phyloP scores from a whole-genome alignment of 306 rosid species.

The Ceratonia siliqua region DNA sequence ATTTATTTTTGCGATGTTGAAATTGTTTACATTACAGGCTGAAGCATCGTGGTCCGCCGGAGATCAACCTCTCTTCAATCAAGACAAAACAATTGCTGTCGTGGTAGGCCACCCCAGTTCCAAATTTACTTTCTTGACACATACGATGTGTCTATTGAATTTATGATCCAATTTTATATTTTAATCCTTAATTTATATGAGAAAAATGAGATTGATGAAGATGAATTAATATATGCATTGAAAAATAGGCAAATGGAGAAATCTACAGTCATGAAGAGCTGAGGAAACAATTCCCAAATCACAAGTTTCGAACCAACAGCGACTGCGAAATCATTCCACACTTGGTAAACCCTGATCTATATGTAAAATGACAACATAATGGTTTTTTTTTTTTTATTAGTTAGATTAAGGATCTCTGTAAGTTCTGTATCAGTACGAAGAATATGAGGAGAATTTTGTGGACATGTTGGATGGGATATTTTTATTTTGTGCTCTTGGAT shows the following conservation, averaged over 20 bases:
- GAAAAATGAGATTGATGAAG: neutral
- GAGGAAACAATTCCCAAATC: constrained; percentile 53
- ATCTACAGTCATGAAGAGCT: constrained; percentile 62
- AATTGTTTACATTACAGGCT: constrained; percentile 29
- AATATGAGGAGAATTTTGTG: constrained; percentile 54
- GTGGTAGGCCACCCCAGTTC: constrained; percentile 36
- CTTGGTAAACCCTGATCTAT: too few species aligned
- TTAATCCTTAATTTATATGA: too few species aligned
- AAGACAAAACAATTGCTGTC: constrained; percentile 56
- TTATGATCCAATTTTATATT: too few species aligned
- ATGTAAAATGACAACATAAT: too few species aligned
- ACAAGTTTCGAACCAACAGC: constrained; percentile 59
- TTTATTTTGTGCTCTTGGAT: constrained; percentile 30
- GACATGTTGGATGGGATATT: constrained; percentile 70
- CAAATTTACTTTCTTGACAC: too few species aligned
- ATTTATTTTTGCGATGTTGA: neutral
- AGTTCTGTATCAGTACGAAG: constrained; percentile 47
- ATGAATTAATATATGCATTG: neutral
- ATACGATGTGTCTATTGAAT: too few species aligned
- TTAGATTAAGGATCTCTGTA: neutral
- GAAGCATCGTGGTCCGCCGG: constrained; percentile 28
- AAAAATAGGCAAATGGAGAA: neutral
- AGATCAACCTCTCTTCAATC: neutral
- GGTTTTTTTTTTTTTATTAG: too few species aligned
- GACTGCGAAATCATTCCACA: constrained; percentile 26